Percentiles rank a stretch among this genome's conserved stretches.
Evolutionary conservation across 2,329 filamentous ascomycete genomes (phyloP).

Genomic region (Fusarium humuli): DNA sequence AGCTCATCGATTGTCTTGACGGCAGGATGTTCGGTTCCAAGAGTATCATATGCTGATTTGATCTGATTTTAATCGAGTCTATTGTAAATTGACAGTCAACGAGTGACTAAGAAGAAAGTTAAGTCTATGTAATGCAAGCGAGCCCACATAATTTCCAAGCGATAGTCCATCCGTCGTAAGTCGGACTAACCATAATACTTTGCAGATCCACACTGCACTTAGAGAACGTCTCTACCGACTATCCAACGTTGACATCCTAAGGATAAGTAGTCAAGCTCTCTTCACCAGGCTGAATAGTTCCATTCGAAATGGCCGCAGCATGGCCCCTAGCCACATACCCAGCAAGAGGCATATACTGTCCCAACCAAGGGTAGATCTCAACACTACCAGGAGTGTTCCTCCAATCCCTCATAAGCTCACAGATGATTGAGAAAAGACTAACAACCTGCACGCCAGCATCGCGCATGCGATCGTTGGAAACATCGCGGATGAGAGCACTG

Average conservation of each 20-base stretch:
- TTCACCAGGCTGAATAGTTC: slow-evolving; percentile 69
- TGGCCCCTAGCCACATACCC: slow-evolving; percentile 72
- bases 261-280: slow-evolving; percentile 26
- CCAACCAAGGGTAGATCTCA: slow-evolving; percentile 72
- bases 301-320: slow-evolving; percentile 69
- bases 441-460: slow-evolving; percentile 73
- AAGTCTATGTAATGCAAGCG: slow-evolving; percentile 1
- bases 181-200: neutral
- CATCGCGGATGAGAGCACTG: slow-evolving; percentile 68
- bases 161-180: too few species aligned
- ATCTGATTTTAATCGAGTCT: neutral
- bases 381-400: slow-evolving; percentile 63
- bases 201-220: neutral
- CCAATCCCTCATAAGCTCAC: slow-evolving; percentile 80
- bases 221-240: fast-evolving
- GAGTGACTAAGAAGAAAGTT: slow-evolving; percentile 1
- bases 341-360: slow-evolving; percentile 73
- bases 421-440: slow-evolving; percentile 71
- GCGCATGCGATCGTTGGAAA: slow-evolving; percentile 75
- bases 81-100: neutral
- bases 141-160: too few species aligned
- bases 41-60: fast-evolving
- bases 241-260: neutral
- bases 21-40: too few species aligned
- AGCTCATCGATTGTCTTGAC: too few species aligned